These are phyloP conservation scores for Geranium brycei DNA, from an alignment of 345 rosid species.

Conservation along the genomic window DNA sequence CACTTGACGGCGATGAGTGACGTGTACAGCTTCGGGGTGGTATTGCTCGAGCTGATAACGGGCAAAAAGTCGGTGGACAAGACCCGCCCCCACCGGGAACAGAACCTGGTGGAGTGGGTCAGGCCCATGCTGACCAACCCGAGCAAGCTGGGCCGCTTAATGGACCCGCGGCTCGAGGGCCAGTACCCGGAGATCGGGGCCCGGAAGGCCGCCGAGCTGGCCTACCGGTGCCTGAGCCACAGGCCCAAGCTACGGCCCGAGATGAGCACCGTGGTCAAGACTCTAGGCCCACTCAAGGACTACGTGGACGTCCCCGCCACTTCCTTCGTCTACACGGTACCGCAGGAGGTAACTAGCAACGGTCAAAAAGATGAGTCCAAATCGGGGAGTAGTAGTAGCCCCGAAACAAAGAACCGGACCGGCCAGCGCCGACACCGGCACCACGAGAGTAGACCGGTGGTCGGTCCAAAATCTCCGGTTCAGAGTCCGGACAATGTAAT, in stretches of 20 bases:
- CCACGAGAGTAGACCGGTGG: no score
- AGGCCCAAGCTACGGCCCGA: conserved; percentile 66
- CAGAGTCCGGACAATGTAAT: no score
- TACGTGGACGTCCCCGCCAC: conserved; percentile 42
- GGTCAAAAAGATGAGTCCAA: no score
- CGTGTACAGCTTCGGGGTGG: conserved; percentile 63
- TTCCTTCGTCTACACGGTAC: conserved; percentile 55
- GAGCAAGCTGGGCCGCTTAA: conserved; percentile 49
- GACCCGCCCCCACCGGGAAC: conserved; percentile 40
- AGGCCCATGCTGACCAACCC: conserved; percentile 52
- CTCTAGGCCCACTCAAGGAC: conserved; percentile 47
- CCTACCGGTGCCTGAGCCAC: conserved; percentile 67
- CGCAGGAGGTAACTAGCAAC: conserved; percentile 1
- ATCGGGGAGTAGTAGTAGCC: no score
- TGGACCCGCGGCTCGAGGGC: conserved; percentile 87
- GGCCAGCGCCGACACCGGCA: conserved; percentile 22
- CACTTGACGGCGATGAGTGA: conserved; percentile 64
- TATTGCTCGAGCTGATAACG: conserved; percentile 44
- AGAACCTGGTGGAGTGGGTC: conserved; percentile 60
- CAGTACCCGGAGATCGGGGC: conserved; percentile 78
- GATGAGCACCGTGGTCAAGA: conserved; percentile 52
- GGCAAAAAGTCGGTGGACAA: conserved; percentile 57
- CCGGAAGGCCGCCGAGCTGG: conserved; percentile 63
- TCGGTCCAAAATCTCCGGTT: no score
- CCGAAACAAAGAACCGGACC: conserved; percentile 18